Evolutionary conservation across 805 yeast species (phyloP).

Genomic region (Candida germanica): DNA sequence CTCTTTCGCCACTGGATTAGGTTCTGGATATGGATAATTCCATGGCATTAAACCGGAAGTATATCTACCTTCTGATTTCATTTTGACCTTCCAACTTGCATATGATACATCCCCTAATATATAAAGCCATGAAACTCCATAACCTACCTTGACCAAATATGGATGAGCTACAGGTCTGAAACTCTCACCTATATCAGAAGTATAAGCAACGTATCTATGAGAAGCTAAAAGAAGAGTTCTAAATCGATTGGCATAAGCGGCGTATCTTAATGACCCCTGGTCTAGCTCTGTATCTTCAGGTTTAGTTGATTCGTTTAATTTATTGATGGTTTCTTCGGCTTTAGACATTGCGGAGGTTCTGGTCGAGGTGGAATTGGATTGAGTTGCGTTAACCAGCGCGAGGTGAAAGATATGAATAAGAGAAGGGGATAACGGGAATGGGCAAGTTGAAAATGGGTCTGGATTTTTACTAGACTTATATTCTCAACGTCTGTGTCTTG

Average conservation of each 20-base stretch:
- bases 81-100: constrained; percentile 68
- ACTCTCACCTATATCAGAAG: constrained; percentile 84
- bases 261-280: constrained; percentile 54
- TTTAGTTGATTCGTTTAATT: neutral
- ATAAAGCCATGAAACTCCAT: constrained; percentile 75
- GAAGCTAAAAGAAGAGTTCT: constrained; percentile 70
- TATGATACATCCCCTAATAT: constrained; percentile 71
- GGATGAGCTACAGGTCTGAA: constrained; percentile 82
- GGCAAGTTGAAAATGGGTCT: too few species aligned
- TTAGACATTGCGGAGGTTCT: neutral
- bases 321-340: neutral
- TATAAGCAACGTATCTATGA: constrained; percentile 80
- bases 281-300: constrained; percentile 8
- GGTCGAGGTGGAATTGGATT: too few species aligned
- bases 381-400: too few species aligned
- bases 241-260: constrained; percentile 76
- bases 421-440: too few species aligned
- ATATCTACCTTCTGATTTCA: constrained; percentile 64
- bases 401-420: too few species aligned
- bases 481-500: too few species aligned
- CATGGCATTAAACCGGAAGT: constrained; percentile 65
- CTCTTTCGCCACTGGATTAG: constrained; percentile 37
- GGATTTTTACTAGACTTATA: too few species aligned
- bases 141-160: constrained; percentile 57
- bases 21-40: constrained; percentile 47